phyloP scores from a whole-genome alignment of 2,329 filamentous ascomycete species.

The Xylariaceae sp. region DNA sequence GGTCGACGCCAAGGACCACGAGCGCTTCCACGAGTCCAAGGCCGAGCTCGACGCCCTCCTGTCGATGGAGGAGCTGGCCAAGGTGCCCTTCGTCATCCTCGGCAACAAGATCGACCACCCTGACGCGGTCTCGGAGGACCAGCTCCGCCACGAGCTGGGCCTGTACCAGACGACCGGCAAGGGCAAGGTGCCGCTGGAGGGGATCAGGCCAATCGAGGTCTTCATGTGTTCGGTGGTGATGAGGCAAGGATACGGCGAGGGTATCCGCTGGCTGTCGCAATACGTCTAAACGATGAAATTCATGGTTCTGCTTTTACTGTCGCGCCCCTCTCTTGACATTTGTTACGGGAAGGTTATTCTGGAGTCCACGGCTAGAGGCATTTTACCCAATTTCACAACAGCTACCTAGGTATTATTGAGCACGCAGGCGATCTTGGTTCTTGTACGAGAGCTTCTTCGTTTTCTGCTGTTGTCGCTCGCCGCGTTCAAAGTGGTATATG shows the following conservation, averaged over 20 bases:
- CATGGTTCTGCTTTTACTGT: no score
- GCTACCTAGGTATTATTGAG: no score
- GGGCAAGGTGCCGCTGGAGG: slow-evolving; percentile 87
- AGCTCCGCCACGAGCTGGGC: slow-evolving; percentile 84
- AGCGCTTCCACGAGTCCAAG: slow-evolving; percentile 90
- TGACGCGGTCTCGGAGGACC: slow-evolving; percentile 89
- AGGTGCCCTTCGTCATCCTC: slow-evolving; percentile 91
- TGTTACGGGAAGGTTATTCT: slow-evolving; percentile 20
- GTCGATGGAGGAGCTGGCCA: slow-evolving; percentile 91
- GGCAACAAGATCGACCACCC: slow-evolving; percentile 99
- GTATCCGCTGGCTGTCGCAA: slow-evolving; percentile 85
- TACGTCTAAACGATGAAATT: slow-evolving; percentile 56
- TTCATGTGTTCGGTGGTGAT: slow-evolving; percentile 99
- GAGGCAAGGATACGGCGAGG: slow-evolving; percentile 91
- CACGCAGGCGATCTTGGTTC: no score
- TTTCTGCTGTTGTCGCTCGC: no score
- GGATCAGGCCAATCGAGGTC: slow-evolving; percentile 89
- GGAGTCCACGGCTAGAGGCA: slow-evolving; percentile 25
- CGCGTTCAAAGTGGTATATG: no score
- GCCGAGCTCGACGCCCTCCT: slow-evolving; percentile 93
- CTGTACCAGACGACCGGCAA: slow-evolving; percentile 96
- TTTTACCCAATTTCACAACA: slow-evolving; percentile 10
- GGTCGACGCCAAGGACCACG: slow-evolving; percentile 93
- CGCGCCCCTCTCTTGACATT: no score
- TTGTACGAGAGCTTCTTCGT: no score